Conservation (phyloP, 441 rosid genomes). For the Geranium incanum region DNA sequence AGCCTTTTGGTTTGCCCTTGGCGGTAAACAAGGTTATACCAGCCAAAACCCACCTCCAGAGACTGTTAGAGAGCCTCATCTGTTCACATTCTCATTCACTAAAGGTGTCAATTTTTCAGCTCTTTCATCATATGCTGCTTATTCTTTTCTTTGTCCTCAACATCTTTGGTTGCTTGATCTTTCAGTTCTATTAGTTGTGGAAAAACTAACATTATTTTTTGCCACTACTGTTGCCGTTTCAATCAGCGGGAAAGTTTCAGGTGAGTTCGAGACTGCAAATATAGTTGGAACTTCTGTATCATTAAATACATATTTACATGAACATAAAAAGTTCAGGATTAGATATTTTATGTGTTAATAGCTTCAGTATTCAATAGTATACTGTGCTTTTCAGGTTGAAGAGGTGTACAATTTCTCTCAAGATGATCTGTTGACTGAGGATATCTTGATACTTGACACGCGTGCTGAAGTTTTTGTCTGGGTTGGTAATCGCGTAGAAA, state of each 20-base stretch:
- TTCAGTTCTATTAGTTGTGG: constrained; percentile 2
- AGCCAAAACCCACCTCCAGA: constrained; percentile 63
- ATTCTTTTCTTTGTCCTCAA: constrained; percentile 8
- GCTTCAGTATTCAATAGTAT: constrained; percentile 17
- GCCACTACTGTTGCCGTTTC: constrained; percentile 35
- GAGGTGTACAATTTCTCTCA: constrained; percentile 85
- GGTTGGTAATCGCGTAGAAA: constrained; percentile 82
- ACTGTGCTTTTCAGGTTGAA: constrained; percentile 52
- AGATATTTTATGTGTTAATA: neutral
- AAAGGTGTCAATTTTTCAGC: constrained; percentile 46
- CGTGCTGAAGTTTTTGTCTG: constrained; percentile 95
- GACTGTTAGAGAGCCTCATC: constrained; percentile 72
- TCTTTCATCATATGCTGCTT: constrained; percentile 14
- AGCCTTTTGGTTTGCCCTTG: constrained; percentile 89
- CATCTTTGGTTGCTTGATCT: neutral
- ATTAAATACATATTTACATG: constrained; percentile 8
- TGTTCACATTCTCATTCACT: constrained; percentile 57
- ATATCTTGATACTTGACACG: constrained; percentile 80
- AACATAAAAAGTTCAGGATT: neutral
- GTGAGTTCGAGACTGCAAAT: constrained; percentile 40
- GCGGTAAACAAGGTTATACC: constrained; percentile 86
- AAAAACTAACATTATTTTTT: constrained; percentile 23
- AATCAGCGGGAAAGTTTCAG: constrained; percentile 81
- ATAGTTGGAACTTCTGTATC: constrained; percentile 14
- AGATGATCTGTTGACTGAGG: constrained; percentile 95